These are phyloP conservation scores for Solanum appendiculatum DNA, from an alignment of 257 asterid genomes.

Conservation along the genomic window DNA sequence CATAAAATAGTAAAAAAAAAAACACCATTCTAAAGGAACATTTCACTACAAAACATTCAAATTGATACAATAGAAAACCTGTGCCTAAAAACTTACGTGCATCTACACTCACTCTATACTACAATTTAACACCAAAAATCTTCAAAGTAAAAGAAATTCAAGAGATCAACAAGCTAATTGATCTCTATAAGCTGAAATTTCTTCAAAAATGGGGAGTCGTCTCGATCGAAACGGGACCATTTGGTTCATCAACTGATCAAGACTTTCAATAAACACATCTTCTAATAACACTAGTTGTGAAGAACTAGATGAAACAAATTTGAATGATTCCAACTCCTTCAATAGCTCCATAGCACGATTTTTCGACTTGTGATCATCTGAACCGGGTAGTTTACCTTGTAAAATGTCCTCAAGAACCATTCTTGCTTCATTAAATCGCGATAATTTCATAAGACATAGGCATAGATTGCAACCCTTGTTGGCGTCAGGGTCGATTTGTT, in stretches of 20 bases:
- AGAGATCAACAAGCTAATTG: conserved; percentile 78
- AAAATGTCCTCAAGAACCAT: conserved; percentile 44
- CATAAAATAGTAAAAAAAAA: too few species aligned
- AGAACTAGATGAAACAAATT: conserved; percentile 1
- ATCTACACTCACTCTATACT: background rate
- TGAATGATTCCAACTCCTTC: conserved; percentile 25
- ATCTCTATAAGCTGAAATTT: conserved; percentile 63
- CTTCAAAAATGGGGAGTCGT: conserved; percentile 86
- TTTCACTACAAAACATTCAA: background rate
- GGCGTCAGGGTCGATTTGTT: conserved; percentile 64
- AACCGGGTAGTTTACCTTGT: conserved; percentile 37
- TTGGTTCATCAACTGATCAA: conserved; percentile 56
- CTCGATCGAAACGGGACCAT: conserved; percentile 51
- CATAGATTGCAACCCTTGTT: conserved; percentile 74
- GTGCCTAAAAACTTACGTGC: background rate
- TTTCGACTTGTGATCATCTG: conserved; percentile 46
- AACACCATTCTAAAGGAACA: background rate
- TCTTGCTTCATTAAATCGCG: conserved; percentile 45
- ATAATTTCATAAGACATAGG: conserved; percentile 58
- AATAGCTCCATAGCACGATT: conserved; percentile 41
- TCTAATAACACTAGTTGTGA: conserved; percentile 17
- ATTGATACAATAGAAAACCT: background rate
- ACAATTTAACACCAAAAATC: too few species aligned
- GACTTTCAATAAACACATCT: conserved; percentile 44
- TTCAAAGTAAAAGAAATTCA: too few species aligned